A percentile compares a stretch with the other conserved stretches of the same genome.
phyloP scores from a whole-genome alignment of 768 basidiomycete species.

The Tricholoma sp. region DNA sequence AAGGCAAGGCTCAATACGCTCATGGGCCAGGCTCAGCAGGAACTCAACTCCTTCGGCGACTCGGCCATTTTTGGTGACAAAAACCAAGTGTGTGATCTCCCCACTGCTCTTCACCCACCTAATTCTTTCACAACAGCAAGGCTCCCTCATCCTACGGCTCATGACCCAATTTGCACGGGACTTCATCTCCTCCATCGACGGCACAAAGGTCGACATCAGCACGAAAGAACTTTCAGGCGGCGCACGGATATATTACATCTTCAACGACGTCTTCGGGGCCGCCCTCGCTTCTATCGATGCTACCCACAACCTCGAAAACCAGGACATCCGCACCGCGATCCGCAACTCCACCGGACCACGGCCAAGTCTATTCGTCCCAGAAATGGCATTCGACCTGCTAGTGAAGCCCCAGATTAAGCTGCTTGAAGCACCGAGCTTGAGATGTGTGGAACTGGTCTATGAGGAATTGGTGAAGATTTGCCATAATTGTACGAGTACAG shows the following conservation, averaged over 20 bases:
- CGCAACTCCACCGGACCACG: slow-evolving; percentile 97
- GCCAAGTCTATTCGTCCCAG: slow-evolving; percentile 94
- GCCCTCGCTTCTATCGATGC: slow-evolving; percentile 89
- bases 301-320: slow-evolving; percentile 83
- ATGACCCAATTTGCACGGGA: slow-evolving; percentile 99
- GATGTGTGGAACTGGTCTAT: slow-evolving; percentile 97
- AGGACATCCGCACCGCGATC: slow-evolving; percentile 97
- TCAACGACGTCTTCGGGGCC: slow-evolving; percentile 95
- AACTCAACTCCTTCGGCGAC: slow-evolving; percentile 94
- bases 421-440: slow-evolving; percentile 86
- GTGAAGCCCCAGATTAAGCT: slow-evolving; percentile 99
- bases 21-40: slow-evolving; percentile 99
- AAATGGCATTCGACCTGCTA: slow-evolving; percentile 92
- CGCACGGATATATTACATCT: slow-evolving; percentile 98
- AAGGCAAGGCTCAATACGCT: slow-evolving; percentile 96
- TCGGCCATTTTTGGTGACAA: slow-evolving; percentile 87
- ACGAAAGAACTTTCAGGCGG: slow-evolving; percentile 98
- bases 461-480: slow-evolving; percentile 99
- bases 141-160: slow-evolving; percentile 83
- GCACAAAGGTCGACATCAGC: slow-evolving; percentile 92
- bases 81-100: slow-evolving; percentile 54
- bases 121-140: slow-evolving; percentile 48
- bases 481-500: slow-evolving; percentile 92
- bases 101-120: slow-evolving; percentile 5
- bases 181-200: slow-evolving; percentile 95